phyloP scores from a whole-genome alignment of 2,329 filamentous ascomycete species.

The Penicillium sp. region DNA sequence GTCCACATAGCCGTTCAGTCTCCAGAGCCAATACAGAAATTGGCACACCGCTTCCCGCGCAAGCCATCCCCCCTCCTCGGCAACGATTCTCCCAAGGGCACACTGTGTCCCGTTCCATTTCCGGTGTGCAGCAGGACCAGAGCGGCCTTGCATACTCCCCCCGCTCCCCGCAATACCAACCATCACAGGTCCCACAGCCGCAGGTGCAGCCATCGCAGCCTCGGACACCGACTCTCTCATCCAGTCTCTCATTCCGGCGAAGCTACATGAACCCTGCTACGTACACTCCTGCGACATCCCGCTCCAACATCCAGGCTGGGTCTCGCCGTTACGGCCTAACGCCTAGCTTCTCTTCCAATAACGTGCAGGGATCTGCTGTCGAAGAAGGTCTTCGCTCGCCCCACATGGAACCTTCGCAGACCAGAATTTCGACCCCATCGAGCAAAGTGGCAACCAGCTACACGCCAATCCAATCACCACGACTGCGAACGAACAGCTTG shows the following conservation, averaged over 20 bases:
- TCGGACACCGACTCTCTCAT: slow-evolving; percentile 29
- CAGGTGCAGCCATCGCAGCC: slow-evolving; percentile 20
- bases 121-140: slow-evolving; percentile 25
- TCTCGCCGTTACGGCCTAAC: slow-evolving; percentile 40
- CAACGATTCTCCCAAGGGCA: slow-evolving; percentile 35
- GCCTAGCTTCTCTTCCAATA: slow-evolving; percentile 16
- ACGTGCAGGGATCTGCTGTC: slow-evolving; percentile 15
- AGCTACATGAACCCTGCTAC: slow-evolving; percentile 34
- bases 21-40: slow-evolving; percentile 46
- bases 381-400: slow-evolving; percentile 23
- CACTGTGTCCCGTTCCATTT: slow-evolving; percentile 24
- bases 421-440: slow-evolving; percentile 35
- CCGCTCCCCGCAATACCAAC: slow-evolving; percentile 24
- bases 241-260: slow-evolving; percentile 38
- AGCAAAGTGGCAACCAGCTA: slow-evolving; percentile 37
- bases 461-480: slow-evolving; percentile 38
- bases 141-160: slow-evolving; percentile 18
- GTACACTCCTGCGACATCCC: slow-evolving; percentile 36
- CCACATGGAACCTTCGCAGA: slow-evolving; percentile 26
- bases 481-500: slow-evolving; percentile 38
- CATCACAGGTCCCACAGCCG: slow-evolving; percentile 19
- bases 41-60: slow-evolving; percentile 26
- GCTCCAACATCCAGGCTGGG: slow-evolving; percentile 42
- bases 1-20: slow-evolving; percentile 35
- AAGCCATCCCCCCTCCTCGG: slow-evolving; percentile 31